Base-by-base conservation (phyloP, 2,329 filamentous ascomycete species). In the Phyllosticta paracitricarpa region DNA sequence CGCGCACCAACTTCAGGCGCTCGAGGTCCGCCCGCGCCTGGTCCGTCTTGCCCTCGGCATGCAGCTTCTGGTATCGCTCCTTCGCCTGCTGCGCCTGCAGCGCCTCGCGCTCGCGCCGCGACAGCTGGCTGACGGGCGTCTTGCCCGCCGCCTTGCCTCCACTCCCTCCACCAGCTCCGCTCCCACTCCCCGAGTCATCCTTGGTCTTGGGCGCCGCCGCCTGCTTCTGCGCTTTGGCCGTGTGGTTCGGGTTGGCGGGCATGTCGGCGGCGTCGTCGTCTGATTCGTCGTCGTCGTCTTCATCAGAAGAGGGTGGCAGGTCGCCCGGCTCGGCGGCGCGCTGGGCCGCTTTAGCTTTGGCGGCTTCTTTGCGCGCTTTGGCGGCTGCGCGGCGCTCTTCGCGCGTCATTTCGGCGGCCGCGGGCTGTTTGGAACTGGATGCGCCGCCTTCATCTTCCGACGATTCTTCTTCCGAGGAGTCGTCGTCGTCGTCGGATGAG, bases 21-120 rank as follows among this genome's bases (percentile, higher is more conserved):
- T 91, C 93, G 67, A 97, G 72, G 76, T 99, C 94, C 4, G 89
- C 87, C 73, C 90, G 88, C 56, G 93, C 92, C 81, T 97, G 89
- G 64, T 99, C 94, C 54, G 94, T 97, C 85, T 97, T 97, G 70
- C 93, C 93, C 71, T 91, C 89, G 62, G 91, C 89, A 70, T 97
- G 93, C 68, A 97, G 75, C 77, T 95, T 96, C 80, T 91, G 84
- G 72, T 96, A 97, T 67, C 86, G 83, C 79, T 96, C 92, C 74
- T 91, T 92, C 30, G 90, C 91, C 72, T 93, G 89, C 65, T 88
- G 87, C 1, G 92, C 92, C 77, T 96, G 89, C 35, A 94, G 71
- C 2, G 92, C 89, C 78, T 97, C 87, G 22, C 86, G 78, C 78
- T 89, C 87, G 30, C 85, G 81, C 57, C 87, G 80, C 48, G 83